phyloP scores from a whole-genome alignment of 2,329 filamentous ascomycete genomes.

The Colletotrichum endophyticum region DNA sequence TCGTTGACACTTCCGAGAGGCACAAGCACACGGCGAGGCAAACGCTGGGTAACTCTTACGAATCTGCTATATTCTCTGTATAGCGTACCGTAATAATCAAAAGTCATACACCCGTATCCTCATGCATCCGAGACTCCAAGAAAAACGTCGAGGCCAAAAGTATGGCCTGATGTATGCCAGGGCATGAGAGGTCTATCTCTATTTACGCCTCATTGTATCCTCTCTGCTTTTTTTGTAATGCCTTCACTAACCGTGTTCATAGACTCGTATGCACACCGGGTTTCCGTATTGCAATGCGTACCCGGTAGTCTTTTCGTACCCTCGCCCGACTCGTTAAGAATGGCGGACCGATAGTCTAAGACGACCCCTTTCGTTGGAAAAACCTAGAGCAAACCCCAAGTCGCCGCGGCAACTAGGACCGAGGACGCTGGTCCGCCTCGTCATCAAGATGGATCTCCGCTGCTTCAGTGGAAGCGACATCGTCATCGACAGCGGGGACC shows the following conservation, averaged over 20 bases:
- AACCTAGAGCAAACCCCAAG: neutral
- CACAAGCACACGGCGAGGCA: neutral
- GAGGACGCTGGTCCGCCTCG: constrained; percentile 29
- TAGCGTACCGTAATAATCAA: constrained; percentile 4
- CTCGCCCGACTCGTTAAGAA: neutral
- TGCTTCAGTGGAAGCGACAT: constrained; percentile 48
- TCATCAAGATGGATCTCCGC: constrained; percentile 56
- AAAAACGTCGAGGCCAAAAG: neutral
- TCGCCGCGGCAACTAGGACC: neutral
- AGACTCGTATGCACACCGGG: neutral
- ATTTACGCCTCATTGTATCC: constrained; percentile 19
- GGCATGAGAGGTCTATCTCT: constrained; percentile 20
- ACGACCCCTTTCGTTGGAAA: neutral
- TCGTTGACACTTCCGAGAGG: neutral
- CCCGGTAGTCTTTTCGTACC: neutral
- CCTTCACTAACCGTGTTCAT: neutral
- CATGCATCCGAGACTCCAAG: constrained; percentile 16
- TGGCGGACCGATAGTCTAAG: neutral
- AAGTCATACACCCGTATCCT: constrained; percentile 6
- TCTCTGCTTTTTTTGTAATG: constrained; percentile 18
- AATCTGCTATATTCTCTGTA: neutral
- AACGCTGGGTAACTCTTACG: neutral
- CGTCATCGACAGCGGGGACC: constrained; percentile 39
- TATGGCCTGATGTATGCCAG: constrained; percentile 14
- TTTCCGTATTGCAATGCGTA: neutral